Percentiles rank a stretch among this genome's conserved stretches.
phyloP scores from a whole-genome alignment of 78 protist species.

The Salpingoeca rosetta region DNA sequence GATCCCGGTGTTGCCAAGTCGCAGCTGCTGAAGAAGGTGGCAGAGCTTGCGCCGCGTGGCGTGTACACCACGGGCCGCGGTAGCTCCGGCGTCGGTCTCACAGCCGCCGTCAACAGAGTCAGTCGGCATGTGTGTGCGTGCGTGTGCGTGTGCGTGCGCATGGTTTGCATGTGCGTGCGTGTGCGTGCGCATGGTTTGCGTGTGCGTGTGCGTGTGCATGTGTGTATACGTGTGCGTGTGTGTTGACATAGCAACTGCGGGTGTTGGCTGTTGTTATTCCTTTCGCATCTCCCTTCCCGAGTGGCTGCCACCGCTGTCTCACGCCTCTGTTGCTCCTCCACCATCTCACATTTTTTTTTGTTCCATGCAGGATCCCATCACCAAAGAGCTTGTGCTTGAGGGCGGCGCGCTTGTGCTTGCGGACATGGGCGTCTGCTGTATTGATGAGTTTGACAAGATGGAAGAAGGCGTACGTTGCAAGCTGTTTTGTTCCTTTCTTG shows the following conservation, averaged over 20 bases:
- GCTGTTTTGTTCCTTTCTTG: too few species aligned
- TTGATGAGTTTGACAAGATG: constrained; percentile 98
- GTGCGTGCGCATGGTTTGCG: too few species aligned
- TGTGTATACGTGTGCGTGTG: too few species aligned
- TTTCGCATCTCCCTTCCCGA: too few species aligned
- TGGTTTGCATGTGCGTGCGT: too few species aligned
- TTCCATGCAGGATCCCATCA: constrained; percentile 54
- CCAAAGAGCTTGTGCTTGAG: constrained; percentile 86
- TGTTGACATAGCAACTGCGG: too few species aligned
- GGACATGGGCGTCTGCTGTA: constrained; percentile 98
- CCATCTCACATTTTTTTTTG: neutral
- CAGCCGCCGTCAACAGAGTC: constrained; percentile 87
- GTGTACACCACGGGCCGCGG: constrained; percentile 94
- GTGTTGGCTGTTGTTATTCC: too few species aligned
- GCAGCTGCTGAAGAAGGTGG: constrained; percentile 82
- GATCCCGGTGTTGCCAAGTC: constrained; percentile 99
- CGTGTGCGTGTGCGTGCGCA: too few species aligned
- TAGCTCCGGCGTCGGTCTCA: constrained; percentile 96
- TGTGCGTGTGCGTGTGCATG: too few species aligned
- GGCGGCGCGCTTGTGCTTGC: constrained; percentile 99
- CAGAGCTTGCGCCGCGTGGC: constrained; percentile 59
- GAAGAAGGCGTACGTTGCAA: constrained; percentile 52
- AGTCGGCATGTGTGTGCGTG: too few species aligned
- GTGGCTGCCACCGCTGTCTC: too few species aligned
- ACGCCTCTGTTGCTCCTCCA: too few species aligned